Evolutionary conservation across 202 grass and related monocot genomes (phyloP).

Genomic region (Schoenoplectus tabernaemontani): DNA sequence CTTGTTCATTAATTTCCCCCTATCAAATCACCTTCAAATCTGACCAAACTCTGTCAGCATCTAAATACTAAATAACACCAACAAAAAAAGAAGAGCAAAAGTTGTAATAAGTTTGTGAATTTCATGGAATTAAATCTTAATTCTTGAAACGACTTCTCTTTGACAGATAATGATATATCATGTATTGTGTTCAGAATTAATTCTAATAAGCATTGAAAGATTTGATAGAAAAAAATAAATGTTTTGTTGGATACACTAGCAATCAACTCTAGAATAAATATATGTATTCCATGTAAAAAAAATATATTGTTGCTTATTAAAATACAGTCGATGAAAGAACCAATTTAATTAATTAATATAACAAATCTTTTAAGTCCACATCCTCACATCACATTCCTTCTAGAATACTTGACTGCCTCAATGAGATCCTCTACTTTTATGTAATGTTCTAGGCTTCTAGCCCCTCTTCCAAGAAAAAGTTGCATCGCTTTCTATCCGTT

Average conservation of each 20-base stretch:
- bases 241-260: not conserved
- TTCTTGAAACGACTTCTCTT: too few species aligned
- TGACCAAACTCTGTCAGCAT: not conserved
- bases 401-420: not conserved
- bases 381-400: not conserved
- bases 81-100: not conserved
- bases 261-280: not conserved
- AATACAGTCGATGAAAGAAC: not conserved
- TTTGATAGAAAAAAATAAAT: not conserved
- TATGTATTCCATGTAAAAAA: not conserved
- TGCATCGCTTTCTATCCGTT: not conserved
- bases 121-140: too few species aligned
- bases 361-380: too few species aligned
- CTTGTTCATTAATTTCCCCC: not conserved
- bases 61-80: not conserved
- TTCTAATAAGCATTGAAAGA: not conserved
- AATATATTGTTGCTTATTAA: not conserved
- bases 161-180: not conserved
- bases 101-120: not conserved
- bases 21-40: not conserved
- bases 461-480: not conserved
- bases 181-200: not conserved
- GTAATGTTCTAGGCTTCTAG: too few species aligned
- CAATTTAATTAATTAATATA: too few species aligned
- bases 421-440: not conserved